Conservation (phyloP, 2,329 filamentous ascomycete species). For the Diaporthe batatas region DNA sequence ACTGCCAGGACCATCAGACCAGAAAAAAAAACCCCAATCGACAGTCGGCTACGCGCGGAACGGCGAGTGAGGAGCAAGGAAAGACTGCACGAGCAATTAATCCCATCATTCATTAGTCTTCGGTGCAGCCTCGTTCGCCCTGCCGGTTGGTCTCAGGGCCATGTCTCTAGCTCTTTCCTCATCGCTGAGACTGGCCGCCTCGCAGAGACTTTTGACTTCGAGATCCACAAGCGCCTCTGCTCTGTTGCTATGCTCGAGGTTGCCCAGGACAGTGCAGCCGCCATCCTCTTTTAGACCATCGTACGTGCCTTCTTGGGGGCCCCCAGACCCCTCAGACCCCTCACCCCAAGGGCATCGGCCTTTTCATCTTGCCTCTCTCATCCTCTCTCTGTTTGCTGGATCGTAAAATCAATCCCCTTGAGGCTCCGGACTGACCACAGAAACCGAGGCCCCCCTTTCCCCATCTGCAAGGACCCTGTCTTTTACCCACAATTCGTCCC, state of each 20-base stretch:
- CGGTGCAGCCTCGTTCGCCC: constrained; percentile 3
- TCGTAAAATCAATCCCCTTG: constrained; percentile 11
- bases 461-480: constrained; percentile 1
- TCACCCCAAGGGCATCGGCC: background rate
- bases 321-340: no score
- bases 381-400: constrained; percentile 1
- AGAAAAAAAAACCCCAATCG: constrained; percentile 20
- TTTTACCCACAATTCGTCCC: constrained; percentile 34
- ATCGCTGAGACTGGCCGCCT: constrained; percentile 40
- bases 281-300: constrained; percentile 17
- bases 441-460: background rate
- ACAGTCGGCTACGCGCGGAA: constrained; percentile 27
- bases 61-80: constrained; percentile 28
- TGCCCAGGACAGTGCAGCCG: constrained; percentile 26
- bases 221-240: constrained; percentile 29
- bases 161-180: constrained; percentile 41
- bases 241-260: constrained; percentile 18
- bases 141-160: constrained; percentile 21
- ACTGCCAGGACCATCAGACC: constrained; percentile 14
- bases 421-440: background rate
- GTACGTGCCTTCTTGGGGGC: constrained; percentile 33
- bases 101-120: constrained; percentile 25
- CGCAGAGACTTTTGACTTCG: constrained; percentile 38
- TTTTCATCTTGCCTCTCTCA: background rate
- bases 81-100: constrained; percentile 10